Conservation (phyloP, 139 green algal genomes). For the Asterochloris sp. region DNA sequence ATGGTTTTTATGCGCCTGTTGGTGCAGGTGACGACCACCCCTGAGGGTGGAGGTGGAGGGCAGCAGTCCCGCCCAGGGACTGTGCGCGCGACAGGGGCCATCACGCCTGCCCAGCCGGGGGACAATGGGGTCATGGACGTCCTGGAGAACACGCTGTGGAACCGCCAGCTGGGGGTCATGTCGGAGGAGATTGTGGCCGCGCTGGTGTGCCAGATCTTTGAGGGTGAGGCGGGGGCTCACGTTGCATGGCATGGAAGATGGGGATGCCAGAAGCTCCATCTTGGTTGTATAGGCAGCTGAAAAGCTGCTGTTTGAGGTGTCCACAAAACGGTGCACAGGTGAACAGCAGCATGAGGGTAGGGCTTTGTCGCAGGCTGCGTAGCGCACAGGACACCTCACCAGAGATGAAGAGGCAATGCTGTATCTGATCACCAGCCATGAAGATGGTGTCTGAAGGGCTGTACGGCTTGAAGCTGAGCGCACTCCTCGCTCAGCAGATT, state of each 20-base stretch:
- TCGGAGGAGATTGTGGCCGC: conserved; percentile 86
- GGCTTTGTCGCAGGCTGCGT: too few species aligned
- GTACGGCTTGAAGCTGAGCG: too few species aligned
- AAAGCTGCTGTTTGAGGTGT: too few species aligned
- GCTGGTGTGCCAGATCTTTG: conserved; percentile 87
- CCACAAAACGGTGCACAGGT: too few species aligned
- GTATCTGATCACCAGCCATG: too few species aligned
- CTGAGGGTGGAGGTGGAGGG: background rate
- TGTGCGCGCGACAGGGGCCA: background rate
- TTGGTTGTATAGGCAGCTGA: too few species aligned
- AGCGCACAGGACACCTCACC: too few species aligned
- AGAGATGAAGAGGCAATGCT: too few species aligned
- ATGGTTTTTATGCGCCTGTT: too few species aligned
- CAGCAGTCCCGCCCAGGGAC: background rate
- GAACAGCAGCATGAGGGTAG: too few species aligned
- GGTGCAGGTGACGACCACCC: conserved; percentile 21
- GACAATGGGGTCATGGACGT: conserved; percentile 53
- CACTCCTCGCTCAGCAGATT: too few species aligned
- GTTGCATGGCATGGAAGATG: background rate
- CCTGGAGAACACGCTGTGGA: conserved; percentile 88
- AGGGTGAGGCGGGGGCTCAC: conserved; percentile 27
- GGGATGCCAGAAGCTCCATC: background rate
- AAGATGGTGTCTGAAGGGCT: too few species aligned
- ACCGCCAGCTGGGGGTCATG: conserved; percentile 69
- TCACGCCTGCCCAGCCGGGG: conserved; percentile 4